Evolutionary conservation across 371 early-diverging fungal genomes (phyloP).

Genomic region (Apophysomyces trapeziformis): DNA sequence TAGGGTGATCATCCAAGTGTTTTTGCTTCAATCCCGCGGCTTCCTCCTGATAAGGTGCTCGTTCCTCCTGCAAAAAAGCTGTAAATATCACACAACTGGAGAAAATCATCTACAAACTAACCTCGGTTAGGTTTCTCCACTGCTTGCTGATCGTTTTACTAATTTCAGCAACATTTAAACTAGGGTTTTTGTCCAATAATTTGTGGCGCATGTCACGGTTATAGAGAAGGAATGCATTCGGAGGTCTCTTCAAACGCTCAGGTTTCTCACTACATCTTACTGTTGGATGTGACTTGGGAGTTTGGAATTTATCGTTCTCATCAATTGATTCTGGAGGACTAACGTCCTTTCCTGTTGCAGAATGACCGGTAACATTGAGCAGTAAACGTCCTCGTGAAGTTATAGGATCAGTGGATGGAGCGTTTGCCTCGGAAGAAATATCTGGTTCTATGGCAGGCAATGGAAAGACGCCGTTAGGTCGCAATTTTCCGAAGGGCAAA

Average conservation of each 20-base stretch:
- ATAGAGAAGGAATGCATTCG: constrained; percentile 68
- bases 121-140: constrained; percentile 53
- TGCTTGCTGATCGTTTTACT: constrained; percentile 60
- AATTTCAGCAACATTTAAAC: constrained; percentile 62
- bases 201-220: constrained; percentile 68
- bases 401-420: not conserved
- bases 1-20: constrained; percentile 62
- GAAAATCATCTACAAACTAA: constrained; percentile 12
- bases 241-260: constrained; percentile 61
- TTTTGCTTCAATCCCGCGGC: constrained; percentile 62
- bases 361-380: constrained; percentile 20
- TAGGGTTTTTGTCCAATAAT: constrained; percentile 56
- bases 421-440: not conserved
- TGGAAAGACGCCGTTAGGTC: not conserved
- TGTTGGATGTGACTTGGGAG: not conserved
- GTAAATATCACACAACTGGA: not conserved
- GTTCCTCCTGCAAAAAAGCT: constrained; percentile 28
- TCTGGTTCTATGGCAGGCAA: not conserved
- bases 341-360: constrained; percentile 20
- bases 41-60: constrained; percentile 43
- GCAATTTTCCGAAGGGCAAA: not conserved
- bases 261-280: constrained; percentile 7
- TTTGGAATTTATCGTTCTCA: not conserved
- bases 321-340: not conserved
- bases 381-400: constrained; percentile 5